A percentile compares a stretch with the other conserved stretches of the same genome.
Conservation (phyloP, 257 asterid species). For the Cinchona pubescens region DNA sequence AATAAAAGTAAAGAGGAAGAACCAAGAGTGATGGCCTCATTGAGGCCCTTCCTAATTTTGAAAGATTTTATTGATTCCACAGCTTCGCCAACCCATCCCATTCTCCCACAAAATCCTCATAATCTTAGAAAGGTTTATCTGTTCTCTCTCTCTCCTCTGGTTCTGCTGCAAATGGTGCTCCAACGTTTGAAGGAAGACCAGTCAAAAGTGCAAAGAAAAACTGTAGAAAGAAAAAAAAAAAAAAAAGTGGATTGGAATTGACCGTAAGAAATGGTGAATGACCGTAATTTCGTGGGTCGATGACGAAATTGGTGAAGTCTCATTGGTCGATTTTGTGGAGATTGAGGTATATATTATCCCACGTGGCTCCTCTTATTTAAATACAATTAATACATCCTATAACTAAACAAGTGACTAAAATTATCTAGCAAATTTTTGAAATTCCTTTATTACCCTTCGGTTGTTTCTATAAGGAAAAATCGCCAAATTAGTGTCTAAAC, state of each 20-base stretch:
- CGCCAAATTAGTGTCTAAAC: too few relatives aligned
- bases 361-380: conserved; percentile 15
- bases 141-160: too few relatives aligned
- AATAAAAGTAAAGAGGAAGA: conserved; percentile 17
- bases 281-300: too few relatives aligned
- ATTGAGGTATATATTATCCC: conserved; percentile 6
- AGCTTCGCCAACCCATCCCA: conserved; percentile 47
- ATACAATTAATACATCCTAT: background rate
- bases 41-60: conserved; percentile 47
- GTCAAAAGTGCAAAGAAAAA: too few relatives aligned
- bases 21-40: conserved; percentile 56
- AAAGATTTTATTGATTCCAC: conserved; percentile 46
- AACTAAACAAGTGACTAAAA: background rate
- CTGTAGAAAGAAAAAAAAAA: too few relatives aligned
- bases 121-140: too few relatives aligned
- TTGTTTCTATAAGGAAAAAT: too few relatives aligned
- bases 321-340: conserved; percentile 41
- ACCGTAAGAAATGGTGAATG: too few relatives aligned
- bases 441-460: background rate
- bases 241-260: too few relatives aligned
- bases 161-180: too few relatives aligned
- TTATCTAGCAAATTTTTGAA: background rate
- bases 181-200: too few relatives aligned
- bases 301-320: conserved; percentile 37
- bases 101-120: too few relatives aligned